phyloP scores from a whole-genome alignment of 208 protist genomes.

The Crithidia thermophila region DNA sequence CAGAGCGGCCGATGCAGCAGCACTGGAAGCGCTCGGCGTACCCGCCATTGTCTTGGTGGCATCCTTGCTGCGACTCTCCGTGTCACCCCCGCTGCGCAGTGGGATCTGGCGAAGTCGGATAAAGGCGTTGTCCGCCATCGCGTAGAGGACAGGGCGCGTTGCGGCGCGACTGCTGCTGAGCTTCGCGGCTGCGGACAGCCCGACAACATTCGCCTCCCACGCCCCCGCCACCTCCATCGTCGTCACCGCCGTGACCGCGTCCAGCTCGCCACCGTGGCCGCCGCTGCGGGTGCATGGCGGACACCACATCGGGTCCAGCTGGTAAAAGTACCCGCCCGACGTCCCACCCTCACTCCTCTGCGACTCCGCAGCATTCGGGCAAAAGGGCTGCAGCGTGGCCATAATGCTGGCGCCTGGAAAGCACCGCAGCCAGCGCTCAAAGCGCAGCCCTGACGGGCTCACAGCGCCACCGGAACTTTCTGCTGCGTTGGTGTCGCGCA shows the following conservation, averaged over 20 bases:
- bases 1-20: slow-evolving; percentile 7
- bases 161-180: slow-evolving; percentile 6
- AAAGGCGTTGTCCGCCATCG: slow-evolving; percentile 16
- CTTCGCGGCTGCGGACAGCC: slow-evolving; percentile 12
- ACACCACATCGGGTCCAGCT: slow-evolving; percentile 38
- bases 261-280: neutral
- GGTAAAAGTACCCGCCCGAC: slow-evolving; percentile 26
- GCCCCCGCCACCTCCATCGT: slow-evolving; percentile 21
- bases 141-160: slow-evolving; percentile 25
- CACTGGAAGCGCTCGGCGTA: neutral
- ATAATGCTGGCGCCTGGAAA: slow-evolving; percentile 32
- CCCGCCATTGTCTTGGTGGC: neutral
- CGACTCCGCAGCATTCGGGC: neutral
- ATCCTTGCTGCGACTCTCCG: neutral
- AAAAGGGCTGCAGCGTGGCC: no score
- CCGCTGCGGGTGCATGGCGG: slow-evolving; percentile 12
- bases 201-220: slow-evolving; percentile 21
- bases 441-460: neutral
- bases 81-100: slow-evolving; percentile 14
- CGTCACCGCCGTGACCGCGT: slow-evolving; percentile 23
- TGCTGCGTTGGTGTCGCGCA: slow-evolving; percentile 13
- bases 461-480: neutral
- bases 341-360: neutral
- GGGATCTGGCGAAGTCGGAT: slow-evolving; percentile 32
- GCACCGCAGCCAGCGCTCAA: slow-evolving; percentile 68